Evolutionary conservation across 768 basidiomycete species (phyloP), one percentile per base, ranked within the genome.

Genomic region (Tylopilus sp.): DNA sequence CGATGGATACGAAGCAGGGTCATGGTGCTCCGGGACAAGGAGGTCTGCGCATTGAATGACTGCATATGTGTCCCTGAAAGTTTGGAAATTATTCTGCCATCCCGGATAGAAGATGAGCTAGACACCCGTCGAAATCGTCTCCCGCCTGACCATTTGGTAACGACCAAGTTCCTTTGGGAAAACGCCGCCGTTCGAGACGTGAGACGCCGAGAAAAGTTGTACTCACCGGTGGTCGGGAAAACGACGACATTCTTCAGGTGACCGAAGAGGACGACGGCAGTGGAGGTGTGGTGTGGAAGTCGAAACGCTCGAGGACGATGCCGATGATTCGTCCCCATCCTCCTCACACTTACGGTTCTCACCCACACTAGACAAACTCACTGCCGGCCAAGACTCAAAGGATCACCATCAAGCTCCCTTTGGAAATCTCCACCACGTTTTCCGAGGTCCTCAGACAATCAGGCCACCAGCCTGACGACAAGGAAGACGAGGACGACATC

Each of bases 401-500:
- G 67, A 90, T 92, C 54, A 92, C 90, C 37, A 92, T 98, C 63
- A 96, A 96, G 71, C 80, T 97, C 4, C 92, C 95, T 37, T 98
- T 95, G 95, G 95, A 98, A 67, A 84, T 97, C 11, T 83, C 85
- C 3, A 95, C 92, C 0, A 87, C 94, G 25, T 98, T 92, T 64
- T 87, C 89, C 4, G 95, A 97, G 65, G 87, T 90, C 17, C 76
- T 98, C 19, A 76, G 77, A 50, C 79, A 84, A 54, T 84, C 76
- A 48, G 86, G 85, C 8, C 87, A 89, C 57, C 89, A 92, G 46
- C 86, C 86, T n/a, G 93, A 95, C 58, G 91, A 93, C 54, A 92
- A 95, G 66, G 93, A 95, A 66, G 95, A 97, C 61, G 94, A 96
- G 58, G 94, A 96, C 60, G 94, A 96, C 61, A 85, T 94, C 26